Evolutionary conservation across 495 filamentous ascomycete species (phyloP), one percentile per base, ranked within the genome.

Genomic region (Aspergillus sparsus): DNA sequence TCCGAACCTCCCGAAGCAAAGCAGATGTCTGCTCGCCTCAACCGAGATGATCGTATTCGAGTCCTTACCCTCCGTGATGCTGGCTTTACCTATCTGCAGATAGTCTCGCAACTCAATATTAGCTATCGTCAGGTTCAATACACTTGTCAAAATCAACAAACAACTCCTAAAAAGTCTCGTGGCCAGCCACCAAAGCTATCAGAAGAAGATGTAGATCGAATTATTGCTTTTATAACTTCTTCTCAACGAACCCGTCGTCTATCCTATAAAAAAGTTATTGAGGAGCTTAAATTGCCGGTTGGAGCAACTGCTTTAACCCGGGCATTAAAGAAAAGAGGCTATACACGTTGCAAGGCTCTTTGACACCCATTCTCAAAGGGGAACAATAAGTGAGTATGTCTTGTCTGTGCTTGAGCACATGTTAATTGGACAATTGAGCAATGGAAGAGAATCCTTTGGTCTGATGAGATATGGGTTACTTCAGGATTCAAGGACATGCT

Each of bases 301-400:
- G 42, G 57, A 8, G 49, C 21, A 7, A 55, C 10, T 0, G 63
- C 69, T 2, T 50, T 74, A 37, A n/a, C 58, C 33, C 52, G 31
- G 27, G 62, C 67, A 2, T 63, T 74, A 37, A 62, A 63, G 56
- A 74, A 62, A 61, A 56, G 66, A 62, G 71, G 66, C 35, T 74
- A 65, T 69, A 37, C 55, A 11, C 65, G 66, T 12, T 63, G 60
- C 50, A 27, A 27, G 21, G 21, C 21, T 27, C 21, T 27, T 27
- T 27, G 21, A 27, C 1, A 1, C 21, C 21, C 21, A 27, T 3
- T 3, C 21, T 27, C 21, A 27, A 27, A 27, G 1, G 21, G 3
- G 21, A 27, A 27, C 3, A 27, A 27, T 27, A 27, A 1, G 21
- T 1, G 21, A 27, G 21, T 27, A 27, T 27, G 21, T 27, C 21